Percentiles rank a stretch among this genome's conserved stretches.
Evolutionary conservation across 2,329 filamentous ascomycete genomes (phyloP).

Genomic region (Neonectria magnoliae): DNA sequence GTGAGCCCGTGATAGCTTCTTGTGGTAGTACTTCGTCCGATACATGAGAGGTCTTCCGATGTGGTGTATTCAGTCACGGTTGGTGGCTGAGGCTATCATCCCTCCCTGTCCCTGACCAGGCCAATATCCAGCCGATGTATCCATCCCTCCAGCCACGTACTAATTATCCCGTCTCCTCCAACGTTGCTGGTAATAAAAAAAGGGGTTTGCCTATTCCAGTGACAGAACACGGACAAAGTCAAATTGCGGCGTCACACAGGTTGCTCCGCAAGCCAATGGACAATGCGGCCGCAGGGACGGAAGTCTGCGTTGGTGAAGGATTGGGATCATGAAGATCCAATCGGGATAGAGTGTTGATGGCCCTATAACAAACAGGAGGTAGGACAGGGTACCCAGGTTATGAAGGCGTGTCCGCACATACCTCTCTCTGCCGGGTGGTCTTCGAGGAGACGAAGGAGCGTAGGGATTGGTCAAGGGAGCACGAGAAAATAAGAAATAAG

Average conservation of each 20-base stretch:
- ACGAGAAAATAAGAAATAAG: neutral
- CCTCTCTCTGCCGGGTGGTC: neutral
- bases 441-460: neutral
- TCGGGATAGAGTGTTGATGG: conserved; percentile 23
- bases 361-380: conserved; percentile 5
- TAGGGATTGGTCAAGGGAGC: neutral
- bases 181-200: neutral
- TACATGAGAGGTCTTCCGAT: neutral
- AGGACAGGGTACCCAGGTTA: neutral
- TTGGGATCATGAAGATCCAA: conserved; percentile 18
- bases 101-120: neutral
- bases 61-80: neutral
- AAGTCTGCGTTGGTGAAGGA: conserved; percentile 20
- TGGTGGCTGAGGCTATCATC: neutral
- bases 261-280: conserved; percentile 27
- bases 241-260: conserved; percentile 31
- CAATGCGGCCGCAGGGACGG: conserved; percentile 12
- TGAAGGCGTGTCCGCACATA: conserved; percentile 1
- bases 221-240: conserved; percentile 4
- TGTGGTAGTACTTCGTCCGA: neutral
- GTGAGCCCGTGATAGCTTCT: neutral
- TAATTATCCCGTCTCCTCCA: neutral
- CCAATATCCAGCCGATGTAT: neutral
- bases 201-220: conserved; percentile 13
- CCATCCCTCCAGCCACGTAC: neutral